phyloP scores from a whole-genome alignment of 23 red algal genomes.

The Gracilaria domingensis region DNA sequence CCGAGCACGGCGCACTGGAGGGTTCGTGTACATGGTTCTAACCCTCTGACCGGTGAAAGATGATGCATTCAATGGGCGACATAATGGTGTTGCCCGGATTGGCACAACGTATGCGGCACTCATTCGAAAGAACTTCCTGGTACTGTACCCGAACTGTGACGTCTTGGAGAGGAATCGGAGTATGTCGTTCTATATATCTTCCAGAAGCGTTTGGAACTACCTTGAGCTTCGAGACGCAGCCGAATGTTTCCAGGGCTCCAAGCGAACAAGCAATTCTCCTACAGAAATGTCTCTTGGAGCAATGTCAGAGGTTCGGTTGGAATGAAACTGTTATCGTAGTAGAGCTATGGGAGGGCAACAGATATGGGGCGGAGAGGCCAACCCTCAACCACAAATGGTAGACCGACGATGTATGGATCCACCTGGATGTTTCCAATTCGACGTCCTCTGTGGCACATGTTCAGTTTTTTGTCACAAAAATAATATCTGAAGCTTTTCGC shows the following conservation, averaged over 20 bases:
- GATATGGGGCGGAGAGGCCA: not conserved
- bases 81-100: slow-evolving; percentile 5
- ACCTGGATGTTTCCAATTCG: slow-evolving; percentile 24
- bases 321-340: not conserved
- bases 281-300: not conserved
- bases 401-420: not conserved
- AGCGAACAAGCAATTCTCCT: not conserved
- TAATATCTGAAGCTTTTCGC: not conserved
- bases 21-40: slow-evolving; percentile 4
- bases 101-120: slow-evolving; percentile 63
- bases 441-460: no score
- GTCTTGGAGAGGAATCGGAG: not conserved
- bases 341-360: not conserved
- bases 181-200: not conserved
- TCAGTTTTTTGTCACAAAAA: no score
- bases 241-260: no score
- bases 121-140: slow-evolving; percentile 21
- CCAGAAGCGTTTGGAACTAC: not conserved
- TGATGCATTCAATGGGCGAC: not conserved
- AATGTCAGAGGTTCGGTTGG: slow-evolving; percentile 2
- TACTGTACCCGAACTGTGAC: not conserved
- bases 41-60: slow-evolving; percentile 51
- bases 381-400: slow-evolving; percentile 17
- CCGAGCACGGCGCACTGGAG: slow-evolving; percentile 42
- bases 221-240: not conserved